Percentiles rank a stretch among this genome's conserved stretches.
These are phyloP conservation scores for Boechera stricta DNA, from an alignment of 345 rosid genomes.

Conservation along the genomic window DNA sequence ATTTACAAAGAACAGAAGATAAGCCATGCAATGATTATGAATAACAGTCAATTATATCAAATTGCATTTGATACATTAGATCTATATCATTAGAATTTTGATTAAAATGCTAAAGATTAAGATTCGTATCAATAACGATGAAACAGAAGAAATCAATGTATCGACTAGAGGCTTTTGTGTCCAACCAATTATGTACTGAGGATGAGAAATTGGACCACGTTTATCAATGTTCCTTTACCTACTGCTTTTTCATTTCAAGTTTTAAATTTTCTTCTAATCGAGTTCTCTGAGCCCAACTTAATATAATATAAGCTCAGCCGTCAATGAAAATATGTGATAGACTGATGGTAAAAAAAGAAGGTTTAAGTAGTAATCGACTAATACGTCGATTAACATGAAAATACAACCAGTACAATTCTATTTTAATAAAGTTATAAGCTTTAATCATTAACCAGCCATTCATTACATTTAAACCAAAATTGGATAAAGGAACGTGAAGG, in stretches of 20 bases:
- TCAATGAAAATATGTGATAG: neutral
- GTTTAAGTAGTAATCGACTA: conserved; percentile 2
- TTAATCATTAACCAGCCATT: conserved; percentile 31
- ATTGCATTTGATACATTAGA: neutral
- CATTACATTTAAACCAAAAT: conserved; percentile 33
- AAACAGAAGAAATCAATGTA: conserved; percentile 42
- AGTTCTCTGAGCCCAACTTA: neutral
- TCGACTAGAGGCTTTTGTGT: conserved; percentile 35
- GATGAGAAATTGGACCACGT: conserved; percentile 48
- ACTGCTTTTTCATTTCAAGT: conserved; percentile 30
- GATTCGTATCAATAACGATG: conserved; percentile 39
- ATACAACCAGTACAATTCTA: conserved; percentile 1
- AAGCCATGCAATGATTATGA: conserved; percentile 29
- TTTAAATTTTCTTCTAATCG: neutral
- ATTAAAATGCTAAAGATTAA: conserved; percentile 13
- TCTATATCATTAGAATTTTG: neutral
- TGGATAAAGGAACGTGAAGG: conserved; percentile 22
- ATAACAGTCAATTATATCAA: neutral
- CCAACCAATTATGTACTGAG: conserved; percentile 43
- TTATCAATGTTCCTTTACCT: conserved; percentile 41
- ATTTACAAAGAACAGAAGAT: conserved; percentile 2
- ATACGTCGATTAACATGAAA: conserved; percentile 22
- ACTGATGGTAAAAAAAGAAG: neutral
- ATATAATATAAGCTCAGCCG: conserved; percentile 8
- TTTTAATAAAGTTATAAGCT: conserved; percentile 25